Evolutionary conservation across 2,329 filamentous ascomycete species (phyloP), one percentile per base, ranked within the genome.

Genomic region (Aspergillus niger): DNA sequence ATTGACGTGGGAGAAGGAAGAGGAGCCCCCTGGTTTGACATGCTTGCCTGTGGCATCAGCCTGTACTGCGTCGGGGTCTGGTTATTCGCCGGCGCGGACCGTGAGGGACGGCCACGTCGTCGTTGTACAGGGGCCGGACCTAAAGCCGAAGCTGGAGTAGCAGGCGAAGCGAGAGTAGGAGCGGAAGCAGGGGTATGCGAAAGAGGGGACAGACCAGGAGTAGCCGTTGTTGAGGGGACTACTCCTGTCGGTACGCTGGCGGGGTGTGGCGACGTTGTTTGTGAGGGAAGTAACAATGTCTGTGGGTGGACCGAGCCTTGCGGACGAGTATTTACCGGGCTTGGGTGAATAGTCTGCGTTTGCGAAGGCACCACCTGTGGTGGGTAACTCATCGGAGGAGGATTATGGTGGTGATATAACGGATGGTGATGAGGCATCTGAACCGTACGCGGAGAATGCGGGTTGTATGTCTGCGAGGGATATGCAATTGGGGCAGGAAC

Each of bases 221-320:
- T 22, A 11, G 41, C 20, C 13, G 17, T 10, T 44, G 47, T 24
- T 20, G 47, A 41, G 15, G 55, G n/a, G 26, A 30, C n/a, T 32
- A 28, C n/a, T 17, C 8, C 26, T 17, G 26, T 13, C 2, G 47
- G 26, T 11, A 30, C 26, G 47, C 13, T 26, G 10, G 24, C 17
- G 4, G 53, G 28, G 28, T 30, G 26, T 26, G 55, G 38, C 30
- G 47, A 51, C 15, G 39, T 22, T 22, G 51, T 38, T 28, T 54
- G 59, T 8, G 59, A 54, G 15, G 58, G 48, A 24, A 57, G 38
- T 36, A 39, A 43, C 32, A 36, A 13, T 43, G 51, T 57, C 8
- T 39, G 39, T 30, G 36, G 36, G 8, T 30, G 58, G 26, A 17
- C 22, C 41, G 39, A 8, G 47, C 47, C 26, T 32, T 30, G 30